A percentile compares a stretch with the other conserved stretches of the same genome.
Conservation (phyloP, 495 filamentous ascomycete species). For the Xylaria palmicola region DNA sequence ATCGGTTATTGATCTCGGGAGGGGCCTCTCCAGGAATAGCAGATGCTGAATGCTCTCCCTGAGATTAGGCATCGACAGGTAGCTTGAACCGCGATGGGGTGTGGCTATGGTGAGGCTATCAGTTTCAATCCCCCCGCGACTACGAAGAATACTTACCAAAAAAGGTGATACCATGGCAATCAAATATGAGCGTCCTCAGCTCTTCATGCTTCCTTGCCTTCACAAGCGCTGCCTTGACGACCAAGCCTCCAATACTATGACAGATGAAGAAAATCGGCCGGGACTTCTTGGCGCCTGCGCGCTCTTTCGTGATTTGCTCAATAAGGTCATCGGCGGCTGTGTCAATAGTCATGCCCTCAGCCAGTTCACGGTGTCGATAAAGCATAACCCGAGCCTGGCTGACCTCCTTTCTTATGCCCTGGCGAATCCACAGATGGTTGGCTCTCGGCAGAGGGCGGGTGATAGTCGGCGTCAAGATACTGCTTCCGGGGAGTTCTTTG, state of each 20-base stretch:
- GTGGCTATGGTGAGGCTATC: conserved; percentile 41
- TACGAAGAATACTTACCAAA: conserved; percentile 40
- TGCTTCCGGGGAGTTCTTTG: conserved; percentile 27
- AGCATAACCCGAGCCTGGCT: conserved; percentile 53
- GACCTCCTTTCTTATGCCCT: conserved; percentile 38
- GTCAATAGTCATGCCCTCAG: conserved; percentile 49
- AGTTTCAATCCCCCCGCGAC: background rate
- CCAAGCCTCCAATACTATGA: conserved; percentile 64
- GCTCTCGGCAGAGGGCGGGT: conserved; percentile 27
- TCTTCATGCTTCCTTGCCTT: conserved; percentile 43
- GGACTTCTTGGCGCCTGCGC: conserved; percentile 30
- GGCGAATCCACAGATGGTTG: conserved; percentile 39
- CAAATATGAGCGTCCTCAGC: conserved; percentile 46
- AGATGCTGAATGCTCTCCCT: conserved; percentile 53
- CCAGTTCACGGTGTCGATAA: conserved; percentile 53
- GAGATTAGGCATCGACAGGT: conserved; percentile 59
- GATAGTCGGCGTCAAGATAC: conserved; percentile 32
- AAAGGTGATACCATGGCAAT: conserved; percentile 63
- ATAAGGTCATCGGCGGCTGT: conserved; percentile 51
- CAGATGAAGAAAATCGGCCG: conserved; percentile 64
- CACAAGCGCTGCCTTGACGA: conserved; percentile 58
- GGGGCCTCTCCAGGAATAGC: conserved; percentile 52
- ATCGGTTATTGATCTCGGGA: conserved; percentile 50
- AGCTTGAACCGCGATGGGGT: conserved; percentile 65
- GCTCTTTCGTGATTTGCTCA: conserved; percentile 43